A percentile compares a stretch with the other conserved stretches of the same genome.
Evolutionary conservation across 2,329 filamentous ascomycete species (phyloP).

Genomic region (Aureobasidium sp.): DNA sequence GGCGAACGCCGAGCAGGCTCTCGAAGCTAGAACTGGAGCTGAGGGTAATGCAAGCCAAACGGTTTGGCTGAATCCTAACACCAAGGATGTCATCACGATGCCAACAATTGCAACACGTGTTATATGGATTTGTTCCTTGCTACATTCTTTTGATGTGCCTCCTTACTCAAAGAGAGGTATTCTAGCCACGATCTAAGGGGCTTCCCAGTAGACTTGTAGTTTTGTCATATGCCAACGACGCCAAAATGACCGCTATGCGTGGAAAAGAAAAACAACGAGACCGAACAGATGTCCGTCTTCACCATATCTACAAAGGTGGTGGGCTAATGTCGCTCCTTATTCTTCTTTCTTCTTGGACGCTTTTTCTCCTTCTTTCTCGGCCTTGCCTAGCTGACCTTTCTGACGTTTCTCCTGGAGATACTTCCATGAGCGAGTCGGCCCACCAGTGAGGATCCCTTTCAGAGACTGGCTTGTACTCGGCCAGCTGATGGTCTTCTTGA

Average conservation of each 20-base stretch:
- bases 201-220: neutral
- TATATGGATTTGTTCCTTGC: no score
- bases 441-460: slow-evolving; percentile 76
- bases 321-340: neutral
- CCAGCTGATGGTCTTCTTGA: slow-evolving; percentile 86
- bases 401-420: slow-evolving; percentile 73
- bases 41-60: no score
- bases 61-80: no score
- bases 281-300: neutral
- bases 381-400: slow-evolving; percentile 27
- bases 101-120: neutral
- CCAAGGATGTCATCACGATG: neutral
- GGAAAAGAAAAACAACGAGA: neutral
- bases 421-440: slow-evolving; percentile 57
- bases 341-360: slow-evolving; percentile 2
- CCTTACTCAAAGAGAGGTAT: neutral
- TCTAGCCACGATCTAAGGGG: neutral
- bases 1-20: neutral
- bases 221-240: neutral
- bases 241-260: neutral
- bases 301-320: neutral
- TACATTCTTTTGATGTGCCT: no score
- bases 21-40: no score
- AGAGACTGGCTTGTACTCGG: slow-evolving; percentile 80
- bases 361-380: slow-evolving; percentile 12